A percentile compares a stretch with the other conserved stretches of the same genome.
Conservation (phyloP, 2,329 filamentous ascomycete genomes). For the Fusarium paranaense region DNA sequence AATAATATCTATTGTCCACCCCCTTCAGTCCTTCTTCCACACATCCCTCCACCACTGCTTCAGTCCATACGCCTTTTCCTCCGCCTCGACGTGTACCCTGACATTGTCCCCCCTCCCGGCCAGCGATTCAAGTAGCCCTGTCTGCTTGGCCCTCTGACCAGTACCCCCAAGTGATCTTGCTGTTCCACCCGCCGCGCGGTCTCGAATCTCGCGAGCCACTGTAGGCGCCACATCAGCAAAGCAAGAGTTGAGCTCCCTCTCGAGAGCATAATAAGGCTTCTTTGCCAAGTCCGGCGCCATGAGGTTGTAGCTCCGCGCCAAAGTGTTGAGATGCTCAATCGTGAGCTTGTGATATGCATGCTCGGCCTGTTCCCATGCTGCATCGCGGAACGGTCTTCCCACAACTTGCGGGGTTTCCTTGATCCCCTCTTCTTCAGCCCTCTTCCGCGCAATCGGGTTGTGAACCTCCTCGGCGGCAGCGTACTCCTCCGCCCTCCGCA, state of each 20-base stretch:
- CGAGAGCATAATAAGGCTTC: constrained; percentile 89
- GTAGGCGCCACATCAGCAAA: constrained; percentile 87
- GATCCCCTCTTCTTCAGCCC: constrained; percentile 38
- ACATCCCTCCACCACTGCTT: constrained; percentile 91
- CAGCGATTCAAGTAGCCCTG: constrained; percentile 72
- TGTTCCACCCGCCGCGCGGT: constrained; percentile 65
- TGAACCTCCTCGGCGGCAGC: constrained; percentile 77
- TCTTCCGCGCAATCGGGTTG: constrained; percentile 67
- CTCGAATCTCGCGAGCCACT: constrained; percentile 77
- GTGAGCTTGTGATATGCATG: constrained; percentile 79
- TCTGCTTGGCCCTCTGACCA: constrained; percentile 49
- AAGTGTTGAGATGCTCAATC: constrained; percentile 80
- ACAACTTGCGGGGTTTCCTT: constrained; percentile 51
- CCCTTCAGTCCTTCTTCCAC: constrained; percentile 56
- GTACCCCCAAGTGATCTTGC: constrained; percentile 53
- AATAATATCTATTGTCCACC: neutral
- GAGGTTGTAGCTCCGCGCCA: constrained; percentile 91
- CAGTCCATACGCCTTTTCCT: constrained; percentile 83
- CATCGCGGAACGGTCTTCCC: constrained; percentile 78
- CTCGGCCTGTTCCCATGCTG: constrained; percentile 80
- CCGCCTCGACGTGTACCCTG: constrained; percentile 78
- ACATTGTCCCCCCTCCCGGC: constrained; percentile 57
- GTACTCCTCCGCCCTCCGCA: constrained; percentile 77
- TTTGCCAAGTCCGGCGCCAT: constrained; percentile 93
- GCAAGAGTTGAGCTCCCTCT: constrained; percentile 83